Evolutionary conservation across 1,139 yeast species (phyloP).

Genomic region (Saccharomyces pastorianus): DNA sequence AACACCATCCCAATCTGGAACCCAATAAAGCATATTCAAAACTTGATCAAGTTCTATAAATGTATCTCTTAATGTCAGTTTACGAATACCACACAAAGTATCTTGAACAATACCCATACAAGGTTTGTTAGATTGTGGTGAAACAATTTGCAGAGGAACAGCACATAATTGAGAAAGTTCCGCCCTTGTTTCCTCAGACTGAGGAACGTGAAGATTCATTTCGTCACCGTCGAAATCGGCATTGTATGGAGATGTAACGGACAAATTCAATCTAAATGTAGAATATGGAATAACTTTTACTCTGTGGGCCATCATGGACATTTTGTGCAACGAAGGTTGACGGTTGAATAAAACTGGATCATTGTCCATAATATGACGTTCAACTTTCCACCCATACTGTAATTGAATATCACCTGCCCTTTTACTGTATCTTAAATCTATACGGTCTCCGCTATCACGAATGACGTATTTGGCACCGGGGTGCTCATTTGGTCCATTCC

Average conservation of each 20-base stretch:
- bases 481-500: constrained; percentile 97
- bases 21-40: constrained; percentile 95
- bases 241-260: constrained; percentile 96
- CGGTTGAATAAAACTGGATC: constrained; percentile 97
- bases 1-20: constrained; percentile 97
- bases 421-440: constrained; percentile 90
- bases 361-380: constrained; percentile 93
- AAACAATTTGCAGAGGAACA: constrained; percentile 93
- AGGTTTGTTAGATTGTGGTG: constrained; percentile 97
- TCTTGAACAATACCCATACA: constrained; percentile 99
- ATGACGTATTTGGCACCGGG: constrained; percentile 99
- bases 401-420: constrained; percentile 97
- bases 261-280: constrained; percentile 89
- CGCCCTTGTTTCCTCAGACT: constrained; percentile 95
- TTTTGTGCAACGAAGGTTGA: constrained; percentile 97
- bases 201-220: constrained; percentile 99
- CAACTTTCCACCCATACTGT: constrained; percentile 98
- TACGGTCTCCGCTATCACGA: constrained; percentile 97
- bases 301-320: constrained; percentile 99
- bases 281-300: constrained; percentile 98
- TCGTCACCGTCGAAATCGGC: constrained; percentile 99
- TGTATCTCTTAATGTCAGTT: constrained; percentile 83
- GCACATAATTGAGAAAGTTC: constrained; percentile 92
- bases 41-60: constrained; percentile 90
- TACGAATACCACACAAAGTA: constrained; percentile 93